These are phyloP conservation scores for Tricholoma terreum DNA, from an alignment of 768 basidiomycete genomes.

Conservation along the genomic window DNA sequence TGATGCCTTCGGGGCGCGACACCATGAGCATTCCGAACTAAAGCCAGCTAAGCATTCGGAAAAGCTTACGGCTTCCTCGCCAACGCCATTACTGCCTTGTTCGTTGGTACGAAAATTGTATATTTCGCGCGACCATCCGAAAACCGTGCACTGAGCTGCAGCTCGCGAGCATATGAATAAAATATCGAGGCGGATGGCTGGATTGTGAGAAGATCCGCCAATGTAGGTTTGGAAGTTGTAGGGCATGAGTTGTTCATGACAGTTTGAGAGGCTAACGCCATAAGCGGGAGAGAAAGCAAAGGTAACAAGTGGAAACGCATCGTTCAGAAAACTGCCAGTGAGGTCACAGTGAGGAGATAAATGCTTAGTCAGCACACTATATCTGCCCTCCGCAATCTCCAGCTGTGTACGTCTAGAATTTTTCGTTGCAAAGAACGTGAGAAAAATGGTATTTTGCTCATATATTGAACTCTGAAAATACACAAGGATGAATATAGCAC, in stretches of 20 bases:
- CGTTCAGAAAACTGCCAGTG: neutral
- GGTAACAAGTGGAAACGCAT: constrained; percentile 35
- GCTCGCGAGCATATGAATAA: constrained; percentile 78
- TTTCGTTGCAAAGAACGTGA: no score
- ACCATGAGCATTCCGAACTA: constrained; percentile 1
- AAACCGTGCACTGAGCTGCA: constrained; percentile 55
- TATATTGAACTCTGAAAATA: no score
- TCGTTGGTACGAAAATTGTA: constrained; percentile 80
- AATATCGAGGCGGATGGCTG: constrained; percentile 76
- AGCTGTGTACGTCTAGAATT: no score
- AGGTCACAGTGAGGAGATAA: neutral
- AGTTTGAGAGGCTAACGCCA: constrained; percentile 30
- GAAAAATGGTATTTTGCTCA: no score
- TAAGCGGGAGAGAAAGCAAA: constrained; percentile 27
- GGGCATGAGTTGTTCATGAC: constrained; percentile 25
- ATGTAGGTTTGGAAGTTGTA: constrained; percentile 47
- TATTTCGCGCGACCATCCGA: constrained; percentile 30
- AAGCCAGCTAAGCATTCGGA: neutral
- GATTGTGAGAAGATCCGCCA: constrained; percentile 78
- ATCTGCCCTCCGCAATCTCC: no score
- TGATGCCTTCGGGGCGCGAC: constrained; percentile 50
- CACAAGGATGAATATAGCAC: no score
- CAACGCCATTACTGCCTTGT: constrained; percentile 83
- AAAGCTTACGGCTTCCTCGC: constrained; percentile 76
- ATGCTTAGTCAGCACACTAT: neutral